These are phyloP conservation scores for Xylariaceae sp. DNA, from an alignment of 2,329 filamentous ascomycete species.

Conservation along the genomic window DNA sequence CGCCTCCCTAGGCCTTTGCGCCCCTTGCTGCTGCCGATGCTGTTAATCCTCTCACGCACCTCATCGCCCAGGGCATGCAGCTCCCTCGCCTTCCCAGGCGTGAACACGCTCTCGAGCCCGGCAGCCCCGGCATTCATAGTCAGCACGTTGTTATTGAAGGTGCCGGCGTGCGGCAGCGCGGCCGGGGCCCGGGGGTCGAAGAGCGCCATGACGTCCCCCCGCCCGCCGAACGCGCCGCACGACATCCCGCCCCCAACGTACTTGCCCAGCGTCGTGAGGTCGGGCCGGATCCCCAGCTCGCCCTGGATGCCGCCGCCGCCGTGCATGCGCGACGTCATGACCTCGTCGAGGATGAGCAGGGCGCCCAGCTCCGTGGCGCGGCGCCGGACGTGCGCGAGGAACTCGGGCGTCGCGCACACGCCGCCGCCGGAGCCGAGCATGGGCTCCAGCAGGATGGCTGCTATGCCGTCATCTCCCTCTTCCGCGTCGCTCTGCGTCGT, in stretches of 20 bases:
- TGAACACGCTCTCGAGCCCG: constrained; percentile 39
- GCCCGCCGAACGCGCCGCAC: constrained; percentile 71
- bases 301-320: constrained; percentile 53
- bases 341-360: constrained; percentile 72
- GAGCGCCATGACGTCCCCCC: constrained; percentile 61
- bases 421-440: constrained; percentile 70
- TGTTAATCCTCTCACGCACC: constrained; percentile 31
- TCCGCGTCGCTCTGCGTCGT: constrained; percentile 1
- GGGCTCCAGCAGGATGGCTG: constrained; percentile 68
- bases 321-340: constrained; percentile 69
- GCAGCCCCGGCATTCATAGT: constrained; percentile 56
- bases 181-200: constrained; percentile 52
- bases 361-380: constrained; percentile 54
- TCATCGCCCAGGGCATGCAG: constrained; percentile 38
- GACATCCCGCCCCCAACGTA: constrained; percentile 70
- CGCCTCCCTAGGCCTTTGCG: not conserved
- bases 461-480: constrained; percentile 49
- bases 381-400: constrained; percentile 57
- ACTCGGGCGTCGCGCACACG: constrained; percentile 55
- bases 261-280: constrained; percentile 70
- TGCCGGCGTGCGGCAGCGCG: constrained; percentile 57
- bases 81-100: constrained; percentile 31
- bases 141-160: constrained; percentile 67
- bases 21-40: not conserved
- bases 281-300: constrained; percentile 55